Evolutionary conservation across 176 grass and related monocot genomes (phyloP), one percentile per base, ranked within the genome.

Genomic region (Rhynchospora pubera): DNA sequence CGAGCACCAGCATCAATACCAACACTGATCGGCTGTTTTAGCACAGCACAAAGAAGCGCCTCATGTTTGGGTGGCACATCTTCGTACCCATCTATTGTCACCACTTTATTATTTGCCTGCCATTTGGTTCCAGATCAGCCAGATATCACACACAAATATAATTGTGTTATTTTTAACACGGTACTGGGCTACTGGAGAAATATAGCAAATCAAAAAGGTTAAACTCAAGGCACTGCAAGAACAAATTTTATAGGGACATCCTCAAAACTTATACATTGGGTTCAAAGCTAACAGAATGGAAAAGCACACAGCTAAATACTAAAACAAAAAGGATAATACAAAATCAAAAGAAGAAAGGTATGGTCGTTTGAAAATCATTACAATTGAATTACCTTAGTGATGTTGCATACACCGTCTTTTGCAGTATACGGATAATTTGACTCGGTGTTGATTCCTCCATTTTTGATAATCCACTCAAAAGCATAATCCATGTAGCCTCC

Each of bases 401-500:
- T 45, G 68, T 89, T 84, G 67, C 87, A 89, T 19, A 23, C 23
- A 62, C 60, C 68, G 12, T 89, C 87, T 6, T 55, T 39, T 52
- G 21, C 79, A 0, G 47, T 85, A 55, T 89, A 89, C 3, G 78
- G 59, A 72, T 89, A 89, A 76, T 79, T 77, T 24, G 78, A 16
- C 6, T 89, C 87, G 0, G 56, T 79, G 68, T 69, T 78, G 11
- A 89, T 89, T 13, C 87, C 87, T 3, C 87, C 87, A 56, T 89
- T 89, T 15, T 70, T 22, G 50, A 89, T 77, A 43, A 89, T 50
- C 78, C 84, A 89, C 55, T 82, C 50, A 57, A 89, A 89, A 6
- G 87, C 87, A 51, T 89, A 85, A 69, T 89, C 83, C 87, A 89
- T 85, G 83, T 82, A 81, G 1, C 87, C 87, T 4, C 87, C 87